A percentile compares a stretch with the other conserved stretches of the same genome.
Conservation (phyloP, 768 basidiomycete species). For the Auricularia sp. region DNA sequence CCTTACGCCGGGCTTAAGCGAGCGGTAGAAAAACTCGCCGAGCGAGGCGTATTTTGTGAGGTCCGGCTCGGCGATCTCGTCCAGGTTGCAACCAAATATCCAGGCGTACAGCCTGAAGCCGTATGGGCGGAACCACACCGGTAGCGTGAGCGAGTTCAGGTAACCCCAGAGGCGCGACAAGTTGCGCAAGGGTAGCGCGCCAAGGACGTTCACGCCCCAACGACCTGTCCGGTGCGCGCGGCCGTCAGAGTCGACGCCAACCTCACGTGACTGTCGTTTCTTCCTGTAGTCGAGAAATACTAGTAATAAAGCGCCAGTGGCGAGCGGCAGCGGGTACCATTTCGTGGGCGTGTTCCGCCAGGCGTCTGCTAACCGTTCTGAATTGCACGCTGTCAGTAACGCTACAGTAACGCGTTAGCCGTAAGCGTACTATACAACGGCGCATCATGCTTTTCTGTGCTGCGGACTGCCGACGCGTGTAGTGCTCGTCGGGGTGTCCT, state of each 20-base stretch:
- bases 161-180: conserved; percentile 98
- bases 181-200: conserved; percentile 86
- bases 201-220: conserved; percentile 72
- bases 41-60: conserved; percentile 71
- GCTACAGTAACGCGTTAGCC: no score
- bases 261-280: conserved; percentile 36
- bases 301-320: conserved; percentile 82
- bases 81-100: conserved; percentile 89
- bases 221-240: conserved; percentile 25
- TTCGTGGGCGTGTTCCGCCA: conserved; percentile 84
- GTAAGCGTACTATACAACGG: no score
- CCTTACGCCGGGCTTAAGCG: conserved; percentile 68
- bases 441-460: not conserved
- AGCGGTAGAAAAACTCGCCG: conserved; percentile 94
- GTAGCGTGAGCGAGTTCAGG: conserved; percentile 84
- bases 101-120: conserved; percentile 78
- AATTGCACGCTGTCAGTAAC: no score
- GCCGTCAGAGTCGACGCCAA: conserved; percentile 74
- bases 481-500: no score
- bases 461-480: not conserved
- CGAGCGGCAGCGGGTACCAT: conserved; percentile 92
- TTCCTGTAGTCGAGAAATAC: conserved; percentile 68
- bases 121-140: conserved; percentile 89
- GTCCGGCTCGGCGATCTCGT: conserved; percentile 76
- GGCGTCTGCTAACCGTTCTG: conserved; percentile 44